Evolutionary conservation across 176 grass and related monocot genomes (phyloP).

Genomic region (Leersia perrieri): DNA sequence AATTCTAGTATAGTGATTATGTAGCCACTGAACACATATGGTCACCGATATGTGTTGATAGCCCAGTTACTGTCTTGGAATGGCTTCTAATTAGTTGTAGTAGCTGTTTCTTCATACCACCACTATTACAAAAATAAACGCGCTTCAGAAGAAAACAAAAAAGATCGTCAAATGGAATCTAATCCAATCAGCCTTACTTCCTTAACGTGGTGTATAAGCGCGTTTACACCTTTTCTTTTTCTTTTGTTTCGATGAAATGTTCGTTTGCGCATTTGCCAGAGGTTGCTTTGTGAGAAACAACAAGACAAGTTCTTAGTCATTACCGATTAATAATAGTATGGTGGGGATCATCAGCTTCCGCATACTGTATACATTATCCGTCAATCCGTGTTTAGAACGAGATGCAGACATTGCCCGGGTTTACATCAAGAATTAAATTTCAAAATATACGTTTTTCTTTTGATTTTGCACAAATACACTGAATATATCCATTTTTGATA

Average conservation of each 20-base stretch:
- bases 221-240: neutral
- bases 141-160: neutral
- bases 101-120: neutral
- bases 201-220: neutral
- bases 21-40: neutral
- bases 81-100: neutral
- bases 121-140: neutral
- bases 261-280: neutral
- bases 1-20: conserved; percentile 26
- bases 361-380: neutral
- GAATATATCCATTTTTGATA: too few relatives aligned
- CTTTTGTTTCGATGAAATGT: neutral
- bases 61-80: neutral
- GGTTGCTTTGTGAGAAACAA: neutral
- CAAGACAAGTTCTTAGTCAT: neutral
- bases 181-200: too few relatives aligned
- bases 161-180: neutral
- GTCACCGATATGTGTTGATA: neutral
- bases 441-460: too few relatives aligned
- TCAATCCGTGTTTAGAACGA: too few relatives aligned
- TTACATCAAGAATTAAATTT: too few relatives aligned
- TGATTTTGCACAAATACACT: too few relatives aligned
- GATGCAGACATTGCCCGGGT: neutral
- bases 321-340: neutral
- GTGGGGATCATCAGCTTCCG: neutral